A percentile compares a stretch with the other conserved stretches of the same genome.
These are phyloP conservation scores for Lagerstroemia speciosa DNA, from an alignment of 345 rosid species.

Conservation along the genomic window DNA sequence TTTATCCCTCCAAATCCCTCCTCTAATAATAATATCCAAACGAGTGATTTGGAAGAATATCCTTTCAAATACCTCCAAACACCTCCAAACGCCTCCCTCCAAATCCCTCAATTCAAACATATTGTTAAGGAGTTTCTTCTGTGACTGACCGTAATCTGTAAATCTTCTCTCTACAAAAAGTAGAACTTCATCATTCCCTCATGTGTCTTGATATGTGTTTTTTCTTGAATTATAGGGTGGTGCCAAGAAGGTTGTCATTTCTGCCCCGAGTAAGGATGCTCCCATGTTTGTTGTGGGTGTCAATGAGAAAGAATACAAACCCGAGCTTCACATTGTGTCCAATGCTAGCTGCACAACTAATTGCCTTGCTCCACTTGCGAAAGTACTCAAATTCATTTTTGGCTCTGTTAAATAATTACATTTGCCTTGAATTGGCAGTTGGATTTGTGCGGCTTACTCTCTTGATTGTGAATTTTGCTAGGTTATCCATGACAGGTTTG, in stretches of 20 bases:
- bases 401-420: not conserved
- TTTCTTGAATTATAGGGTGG: slow-evolving; percentile 36
- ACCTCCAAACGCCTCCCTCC: too few relatives aligned
- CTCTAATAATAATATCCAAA: too few relatives aligned
- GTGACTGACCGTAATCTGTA: not conserved
- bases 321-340: slow-evolving; percentile 42
- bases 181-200: not conserved
- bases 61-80: too few relatives aligned
- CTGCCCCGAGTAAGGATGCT: slow-evolving; percentile 61
- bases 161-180: not conserved
- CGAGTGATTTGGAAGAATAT: too few relatives aligned
- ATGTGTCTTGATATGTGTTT: not conserved
- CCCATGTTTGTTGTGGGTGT: slow-evolving; percentile 75
- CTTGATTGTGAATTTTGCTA: slow-evolving; percentile 5
- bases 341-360: slow-evolving; percentile 77
- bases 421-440: not conserved
- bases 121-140: not conserved
- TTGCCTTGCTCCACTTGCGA: slow-evolving; percentile 67
- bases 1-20: too few relatives aligned
- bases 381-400: slow-evolving; percentile 26
- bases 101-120: too few relatives aligned
- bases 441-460: not conserved
- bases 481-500: slow-evolving; percentile 56
- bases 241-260: slow-evolving; percentile 57
- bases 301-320: slow-evolving; percentile 49